Percentiles rank a stretch among this genome's conserved stretches.
These are phyloP conservation scores for Saposhnikovia divaricata DNA, from an alignment of 129 eudicot genomes.

Conservation along the genomic window DNA sequence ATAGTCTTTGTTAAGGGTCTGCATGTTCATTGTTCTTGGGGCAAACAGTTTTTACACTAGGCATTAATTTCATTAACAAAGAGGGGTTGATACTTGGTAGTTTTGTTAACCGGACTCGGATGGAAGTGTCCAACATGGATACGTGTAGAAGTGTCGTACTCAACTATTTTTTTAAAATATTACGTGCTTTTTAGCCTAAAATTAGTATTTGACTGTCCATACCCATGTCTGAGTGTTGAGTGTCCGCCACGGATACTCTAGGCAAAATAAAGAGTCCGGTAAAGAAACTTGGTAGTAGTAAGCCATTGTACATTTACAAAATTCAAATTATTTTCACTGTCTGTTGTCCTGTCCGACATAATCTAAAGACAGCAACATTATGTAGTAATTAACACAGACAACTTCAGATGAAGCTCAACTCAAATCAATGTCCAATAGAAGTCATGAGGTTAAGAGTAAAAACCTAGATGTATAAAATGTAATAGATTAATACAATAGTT, in stretches of 20 bases:
- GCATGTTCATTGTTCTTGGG: background rate
- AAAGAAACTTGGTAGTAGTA: background rate
- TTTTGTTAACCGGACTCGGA: background rate
- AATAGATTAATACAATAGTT: too few species aligned
- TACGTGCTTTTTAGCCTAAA: background rate
- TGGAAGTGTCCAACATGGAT: background rate
- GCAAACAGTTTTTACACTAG: background rate
- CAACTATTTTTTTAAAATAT: background rate
- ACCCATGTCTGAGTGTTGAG: background rate
- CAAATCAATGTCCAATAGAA: background rate
- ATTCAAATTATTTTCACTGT: background rate
- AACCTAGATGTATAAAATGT: too few species aligned
- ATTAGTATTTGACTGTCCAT: background rate
- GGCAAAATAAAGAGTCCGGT: background rate
- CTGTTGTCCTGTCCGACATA: background rate
- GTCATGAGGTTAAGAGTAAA: too few species aligned
- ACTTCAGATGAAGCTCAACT: constrained; percentile 1
- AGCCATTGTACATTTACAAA: background rate
- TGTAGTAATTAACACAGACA: background rate
- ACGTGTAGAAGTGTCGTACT: background rate
- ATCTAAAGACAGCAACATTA: background rate
- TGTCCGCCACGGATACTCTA: background rate
- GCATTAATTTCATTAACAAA: background rate
- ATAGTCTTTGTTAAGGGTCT: background rate
- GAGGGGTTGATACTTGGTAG: background rate